These are phyloP conservation scores for Puccinia brachypodii DNA, from an alignment of 1,284 basidiomycete species.

Conservation along the genomic window DNA sequence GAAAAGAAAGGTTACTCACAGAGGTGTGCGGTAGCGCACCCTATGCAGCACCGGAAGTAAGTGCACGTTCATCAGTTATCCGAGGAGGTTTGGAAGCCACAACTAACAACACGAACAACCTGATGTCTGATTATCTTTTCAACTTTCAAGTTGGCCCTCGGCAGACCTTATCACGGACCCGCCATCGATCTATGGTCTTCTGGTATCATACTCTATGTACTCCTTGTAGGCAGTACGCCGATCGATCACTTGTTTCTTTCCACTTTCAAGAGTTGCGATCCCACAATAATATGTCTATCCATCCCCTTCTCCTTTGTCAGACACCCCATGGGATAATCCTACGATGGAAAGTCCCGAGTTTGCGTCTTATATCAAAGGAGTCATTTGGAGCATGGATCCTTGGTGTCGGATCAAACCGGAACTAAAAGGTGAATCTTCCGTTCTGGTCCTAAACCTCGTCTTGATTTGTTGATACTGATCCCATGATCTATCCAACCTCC, in stretches of 20 bases:
- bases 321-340: constrained; percentile 98
- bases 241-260: not conserved
- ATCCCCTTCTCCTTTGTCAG: constrained; percentile 60
- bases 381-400: constrained; percentile 66
- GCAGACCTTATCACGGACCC: constrained; percentile 75
- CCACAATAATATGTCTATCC: not conserved
- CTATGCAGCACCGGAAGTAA: constrained; percentile 89
- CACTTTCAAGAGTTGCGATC: not conserved
- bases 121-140: not conserved
- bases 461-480: not conserved
- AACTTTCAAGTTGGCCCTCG: constrained; percentile 47
- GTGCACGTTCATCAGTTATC: not conserved
- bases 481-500: not conserved
- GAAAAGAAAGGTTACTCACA: constrained; percentile 72
- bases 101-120: not conserved
- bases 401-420: constrained; percentile 72
- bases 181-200: constrained; percentile 94
- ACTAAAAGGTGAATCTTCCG: constrained; percentile 58
- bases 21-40: constrained; percentile 91
- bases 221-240: constrained; percentile 68
- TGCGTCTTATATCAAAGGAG: constrained; percentile 70
- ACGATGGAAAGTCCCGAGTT: constrained; percentile 77
- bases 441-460: not conserved
- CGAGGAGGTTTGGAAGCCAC: not conserved
- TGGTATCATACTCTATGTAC: constrained; percentile 91